These are phyloP conservation scores for Drosera spatulata DNA, from an alignment of 179 eudicot species.

Conservation along the genomic window DNA sequence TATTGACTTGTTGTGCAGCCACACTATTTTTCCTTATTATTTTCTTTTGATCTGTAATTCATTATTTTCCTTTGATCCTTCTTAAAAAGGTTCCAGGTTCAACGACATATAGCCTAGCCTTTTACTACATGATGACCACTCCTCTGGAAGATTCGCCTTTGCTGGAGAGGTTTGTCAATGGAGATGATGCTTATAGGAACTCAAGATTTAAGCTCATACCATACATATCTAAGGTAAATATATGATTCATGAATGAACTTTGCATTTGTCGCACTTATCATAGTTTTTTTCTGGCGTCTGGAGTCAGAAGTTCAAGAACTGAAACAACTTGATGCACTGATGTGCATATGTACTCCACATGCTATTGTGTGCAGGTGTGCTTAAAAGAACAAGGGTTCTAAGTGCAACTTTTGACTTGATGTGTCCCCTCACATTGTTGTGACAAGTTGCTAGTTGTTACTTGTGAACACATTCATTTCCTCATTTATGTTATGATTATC, in stretches of 20 bases:
- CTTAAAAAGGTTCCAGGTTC: slow-evolving; percentile 54
- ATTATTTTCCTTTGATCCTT: neutral
- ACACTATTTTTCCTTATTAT: neutral
- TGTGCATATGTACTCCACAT: neutral
- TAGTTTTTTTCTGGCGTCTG: neutral
- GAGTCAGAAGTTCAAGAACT: neutral
- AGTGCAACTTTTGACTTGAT: too few species aligned
- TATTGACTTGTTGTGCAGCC: neutral
- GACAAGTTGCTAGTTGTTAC: too few species aligned
- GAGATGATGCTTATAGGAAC: slow-evolving; percentile 61
- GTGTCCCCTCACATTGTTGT: too few species aligned
- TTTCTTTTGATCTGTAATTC: neutral
- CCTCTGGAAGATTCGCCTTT: slow-evolving; percentile 41
- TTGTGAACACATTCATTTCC: too few species aligned
- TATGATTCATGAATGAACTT: neutral
- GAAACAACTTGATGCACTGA: neutral
- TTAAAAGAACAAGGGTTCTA: too few species aligned
- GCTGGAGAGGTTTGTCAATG: slow-evolving; percentile 43
- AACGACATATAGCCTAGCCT: slow-evolving; percentile 42
- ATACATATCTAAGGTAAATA: slow-evolving; percentile 47
- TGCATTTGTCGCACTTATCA: neutral
- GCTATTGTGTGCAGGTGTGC: neutral
- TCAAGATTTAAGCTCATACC: slow-evolving; percentile 72
- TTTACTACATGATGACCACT: slow-evolving; percentile 44
- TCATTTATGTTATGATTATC: too few species aligned